Percentiles rank a stretch among this genome's conserved stretches.
phyloP scores from a whole-genome alignment of 2,329 filamentous ascomycete species.

The Penicillium sp. region DNA sequence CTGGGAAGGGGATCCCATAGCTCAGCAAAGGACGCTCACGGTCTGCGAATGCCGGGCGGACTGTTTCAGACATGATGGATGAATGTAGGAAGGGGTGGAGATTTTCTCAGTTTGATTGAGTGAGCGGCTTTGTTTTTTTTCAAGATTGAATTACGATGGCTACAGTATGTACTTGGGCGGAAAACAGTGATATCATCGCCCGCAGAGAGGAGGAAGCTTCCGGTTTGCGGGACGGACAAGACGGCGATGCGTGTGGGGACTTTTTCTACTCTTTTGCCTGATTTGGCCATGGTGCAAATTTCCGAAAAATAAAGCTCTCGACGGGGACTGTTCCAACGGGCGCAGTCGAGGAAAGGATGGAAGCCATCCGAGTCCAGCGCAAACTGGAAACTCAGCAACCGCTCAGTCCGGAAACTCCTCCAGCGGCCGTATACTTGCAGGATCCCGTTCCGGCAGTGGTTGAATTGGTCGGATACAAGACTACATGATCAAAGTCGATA shows the following conservation, averaged over 20 bases:
- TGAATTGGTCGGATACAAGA: conserved; percentile 29
- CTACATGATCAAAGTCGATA: conserved; percentile 43
- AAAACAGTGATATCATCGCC: too few species aligned
- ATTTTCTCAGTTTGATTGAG: neutral
- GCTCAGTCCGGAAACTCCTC: conserved; percentile 36
- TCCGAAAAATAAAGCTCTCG: too few species aligned
- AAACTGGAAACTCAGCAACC: conserved; percentile 10
- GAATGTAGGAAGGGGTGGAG: neutral
- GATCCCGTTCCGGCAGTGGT: conserved; percentile 29
- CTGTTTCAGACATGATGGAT: conserved; percentile 26
- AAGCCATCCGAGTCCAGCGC: too few species aligned
- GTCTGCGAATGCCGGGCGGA: conserved; percentile 34
- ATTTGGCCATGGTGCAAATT: too few species aligned
- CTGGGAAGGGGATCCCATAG: conserved; percentile 44
- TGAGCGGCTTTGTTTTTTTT: neutral
- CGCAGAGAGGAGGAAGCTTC: too few species aligned
- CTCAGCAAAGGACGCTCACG: conserved; percentile 40
- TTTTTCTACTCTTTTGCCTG: too few species aligned
- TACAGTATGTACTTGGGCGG: too few species aligned
- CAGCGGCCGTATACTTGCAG: conserved; percentile 34
- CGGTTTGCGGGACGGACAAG: too few species aligned
- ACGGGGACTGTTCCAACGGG: too few species aligned
- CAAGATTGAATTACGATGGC: neutral
- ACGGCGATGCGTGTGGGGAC: too few species aligned
- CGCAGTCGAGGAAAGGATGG: too few species aligned